Conservation (phyloP, 192 early-diverging fungal species). For the Backusella luteola region DNA sequence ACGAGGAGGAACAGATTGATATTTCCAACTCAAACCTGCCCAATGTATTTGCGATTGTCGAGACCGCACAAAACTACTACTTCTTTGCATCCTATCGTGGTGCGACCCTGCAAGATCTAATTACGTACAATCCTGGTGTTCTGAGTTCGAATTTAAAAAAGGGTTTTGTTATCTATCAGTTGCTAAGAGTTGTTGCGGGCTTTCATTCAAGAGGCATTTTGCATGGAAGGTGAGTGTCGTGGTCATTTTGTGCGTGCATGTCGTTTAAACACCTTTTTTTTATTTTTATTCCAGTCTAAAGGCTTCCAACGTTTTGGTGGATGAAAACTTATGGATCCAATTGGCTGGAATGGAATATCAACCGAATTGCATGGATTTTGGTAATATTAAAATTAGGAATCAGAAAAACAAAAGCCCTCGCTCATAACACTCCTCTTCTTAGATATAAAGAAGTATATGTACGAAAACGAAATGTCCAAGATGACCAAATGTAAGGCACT, state of each 20-base stretch:
- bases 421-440: not conserved
- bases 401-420: not conserved
- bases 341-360: constrained; percentile 53
- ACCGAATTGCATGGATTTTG: constrained; percentile 8
- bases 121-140: constrained; percentile 58
- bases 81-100: constrained; percentile 51
- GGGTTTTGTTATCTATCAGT: constrained; percentile 59
- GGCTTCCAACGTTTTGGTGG: constrained; percentile 54
- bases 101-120: constrained; percentile 54
- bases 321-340: constrained; percentile 60
- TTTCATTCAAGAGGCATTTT: constrained; percentile 55
- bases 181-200: constrained; percentile 46
- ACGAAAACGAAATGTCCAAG: not conserved
- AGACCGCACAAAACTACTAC: constrained; percentile 50
- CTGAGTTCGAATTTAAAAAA: constrained; percentile 59
- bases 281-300: constrained; percentile 34
- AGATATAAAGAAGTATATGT: constrained; percentile 1
- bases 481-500: constrained; percentile 4
- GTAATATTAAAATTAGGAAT: not conserved
- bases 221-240: constrained; percentile 44
- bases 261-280: not conserved
- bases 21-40: constrained; percentile 36
- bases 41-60: constrained; percentile 50
- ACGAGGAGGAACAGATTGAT: not conserved
- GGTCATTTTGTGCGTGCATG: too few species aligned